phyloP scores from a whole-genome alignment of 73 alveolate species.

The Paramecium sexaurelia region DNA sequence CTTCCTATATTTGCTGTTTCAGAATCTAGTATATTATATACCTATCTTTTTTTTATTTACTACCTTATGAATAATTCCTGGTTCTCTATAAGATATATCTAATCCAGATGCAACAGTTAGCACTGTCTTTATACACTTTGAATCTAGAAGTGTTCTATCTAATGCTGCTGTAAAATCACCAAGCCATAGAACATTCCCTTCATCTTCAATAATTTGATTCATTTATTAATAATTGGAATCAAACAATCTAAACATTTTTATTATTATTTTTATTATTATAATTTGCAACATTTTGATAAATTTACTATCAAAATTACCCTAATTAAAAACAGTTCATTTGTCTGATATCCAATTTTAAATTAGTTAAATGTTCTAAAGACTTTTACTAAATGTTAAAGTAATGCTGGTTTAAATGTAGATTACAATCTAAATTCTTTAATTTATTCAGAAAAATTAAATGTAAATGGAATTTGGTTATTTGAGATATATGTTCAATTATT shows the following conservation, averaged over 20 bases:
- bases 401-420: too few species aligned
- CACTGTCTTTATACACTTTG: conserved; percentile 57
- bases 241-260: conserved; percentile 34
- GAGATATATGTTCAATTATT: too few species aligned
- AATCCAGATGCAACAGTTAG: conserved; percentile 60
- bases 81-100: conserved; percentile 5
- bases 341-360: too few species aligned
- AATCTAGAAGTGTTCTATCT: conserved; percentile 49
- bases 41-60: background rate
- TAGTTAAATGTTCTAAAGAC: too few species aligned
- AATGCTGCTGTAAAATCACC: conserved; percentile 72
- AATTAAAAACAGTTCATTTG: too few species aligned
- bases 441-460: too few species aligned
- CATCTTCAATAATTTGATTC: conserved; percentile 54
- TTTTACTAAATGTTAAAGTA: too few species aligned
- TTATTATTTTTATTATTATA: background rate
- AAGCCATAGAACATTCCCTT: conserved; percentile 41
- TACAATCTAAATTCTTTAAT: too few species aligned
- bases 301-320: background rate
- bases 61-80: conserved; percentile 22
- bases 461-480: too few species aligned
- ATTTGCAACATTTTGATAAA: background rate
- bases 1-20: conserved; percentile 47
- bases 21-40: conserved; percentile 39
- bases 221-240: conserved; percentile 22